Evolutionary conservation across 1,284 basidiomycete species (phyloP).

Genomic region (Cryptococcus sp.): DNA sequence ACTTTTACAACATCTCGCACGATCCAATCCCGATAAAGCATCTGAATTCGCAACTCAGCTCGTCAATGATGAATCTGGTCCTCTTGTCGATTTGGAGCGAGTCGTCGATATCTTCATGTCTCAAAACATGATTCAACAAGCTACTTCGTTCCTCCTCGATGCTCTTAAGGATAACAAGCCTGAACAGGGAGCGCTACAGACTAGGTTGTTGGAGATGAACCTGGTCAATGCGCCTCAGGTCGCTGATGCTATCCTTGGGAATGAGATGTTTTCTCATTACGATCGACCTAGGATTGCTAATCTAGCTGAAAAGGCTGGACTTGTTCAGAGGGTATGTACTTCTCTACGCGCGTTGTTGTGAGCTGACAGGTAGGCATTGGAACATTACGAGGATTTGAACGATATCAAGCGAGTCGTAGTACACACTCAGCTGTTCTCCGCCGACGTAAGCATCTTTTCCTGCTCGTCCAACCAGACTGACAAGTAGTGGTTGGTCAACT

Average conservation of each 20-base stretch:
- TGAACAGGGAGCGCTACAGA: slow-evolving; percentile 94
- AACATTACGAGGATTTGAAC: slow-evolving; percentile 94
- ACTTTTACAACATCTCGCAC: slow-evolving; percentile 95
- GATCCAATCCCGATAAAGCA: slow-evolving; percentile 94
- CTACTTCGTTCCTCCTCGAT: slow-evolving; percentile 95
- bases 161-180: slow-evolving; percentile 99
- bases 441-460: slow-evolving; percentile 59
- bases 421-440: slow-evolving; percentile 79
- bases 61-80: slow-evolving; percentile 87
- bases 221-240: slow-evolving; percentile 96
- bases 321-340: slow-evolving; percentile 74
- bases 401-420: slow-evolving; percentile 99
- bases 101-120: slow-evolving; percentile 99
- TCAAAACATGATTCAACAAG: slow-evolving; percentile 99
- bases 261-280: slow-evolving; percentile 98
- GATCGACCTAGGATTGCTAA: slow-evolving; percentile 96
- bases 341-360: not conserved
- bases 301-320: slow-evolving; percentile 95
- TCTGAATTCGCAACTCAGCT: slow-evolving; percentile 96
- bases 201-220: slow-evolving; percentile 97
- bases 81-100: slow-evolving; percentile 89
- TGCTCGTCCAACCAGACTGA: not conserved
- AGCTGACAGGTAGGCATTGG: slow-evolving; percentile 66
- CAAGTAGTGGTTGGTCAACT: slow-evolving; percentile 86
- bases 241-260: slow-evolving; percentile 97